Conservation (phyloP, 352 stramenopile species). For the Phytopythium cucurbitacearum region DNA sequence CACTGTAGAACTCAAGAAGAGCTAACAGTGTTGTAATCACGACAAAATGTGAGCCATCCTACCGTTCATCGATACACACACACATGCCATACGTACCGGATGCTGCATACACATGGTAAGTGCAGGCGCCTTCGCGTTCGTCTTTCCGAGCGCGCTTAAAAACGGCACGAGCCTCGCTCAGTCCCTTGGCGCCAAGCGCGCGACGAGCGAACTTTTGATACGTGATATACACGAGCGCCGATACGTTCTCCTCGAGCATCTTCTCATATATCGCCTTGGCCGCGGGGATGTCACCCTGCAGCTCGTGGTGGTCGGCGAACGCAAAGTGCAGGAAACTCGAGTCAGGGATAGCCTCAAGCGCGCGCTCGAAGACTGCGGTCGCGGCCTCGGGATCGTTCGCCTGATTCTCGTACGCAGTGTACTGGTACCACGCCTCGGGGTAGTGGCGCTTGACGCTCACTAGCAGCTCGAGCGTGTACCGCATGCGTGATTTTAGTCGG, state of each 20-base stretch:
- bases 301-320: constrained; percentile 76
- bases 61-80: not conserved
- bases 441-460: constrained; percentile 74
- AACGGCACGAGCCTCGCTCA: constrained; percentile 70
- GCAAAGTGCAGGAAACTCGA: constrained; percentile 83
- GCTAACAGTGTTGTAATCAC: constrained; percentile 29
- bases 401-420: constrained; percentile 76
- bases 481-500: constrained; percentile 75
- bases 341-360: constrained; percentile 69
- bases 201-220: constrained; percentile 83
- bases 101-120: constrained; percentile 79
- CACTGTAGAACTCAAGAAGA: constrained; percentile 83
- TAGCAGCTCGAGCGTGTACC: constrained; percentile 81
- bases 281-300: constrained; percentile 52
- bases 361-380: constrained; percentile 60
- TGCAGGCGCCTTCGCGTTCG: constrained; percentile 73
- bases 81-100: constrained; percentile 39
- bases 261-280: constrained; percentile 83
- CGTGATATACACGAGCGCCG: constrained; percentile 75
- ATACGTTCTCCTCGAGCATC: constrained; percentile 67
- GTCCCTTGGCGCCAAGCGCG: constrained; percentile 65
- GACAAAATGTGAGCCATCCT: not conserved
- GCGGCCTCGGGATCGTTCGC: constrained; percentile 68
- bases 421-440: constrained; percentile 85
- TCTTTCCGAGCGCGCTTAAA: constrained; percentile 84